These are phyloP conservation scores for Monosporascus cannonballus DNA, from an alignment of 2,329 filamentous ascomycete species.

Conservation along the genomic window DNA sequence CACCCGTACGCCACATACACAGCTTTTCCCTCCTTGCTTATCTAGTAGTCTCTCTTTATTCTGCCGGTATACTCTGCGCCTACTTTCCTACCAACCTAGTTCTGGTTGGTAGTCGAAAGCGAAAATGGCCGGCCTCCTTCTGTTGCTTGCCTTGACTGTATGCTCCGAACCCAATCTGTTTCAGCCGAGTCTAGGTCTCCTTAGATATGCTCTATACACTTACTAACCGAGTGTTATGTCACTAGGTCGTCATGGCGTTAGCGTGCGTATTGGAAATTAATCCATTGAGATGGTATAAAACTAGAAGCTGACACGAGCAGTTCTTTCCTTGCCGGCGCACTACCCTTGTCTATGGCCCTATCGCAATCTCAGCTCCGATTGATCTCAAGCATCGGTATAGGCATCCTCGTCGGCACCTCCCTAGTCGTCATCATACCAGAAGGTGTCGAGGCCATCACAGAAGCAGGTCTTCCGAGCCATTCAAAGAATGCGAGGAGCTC, in stretches of 20 bases:
- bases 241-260: conserved; percentile 30
- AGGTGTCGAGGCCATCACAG: conserved; percentile 85
- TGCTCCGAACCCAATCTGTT: conserved; percentile 1
- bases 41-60: too few relatives aligned
- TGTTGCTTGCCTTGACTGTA: conserved; percentile 30
- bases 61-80: neutral
- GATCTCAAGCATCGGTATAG: conserved; percentile 88
- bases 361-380: conserved; percentile 81
- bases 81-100: neutral
- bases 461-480: conserved; percentile 34
- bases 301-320: conserved; percentile 40
- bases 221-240: conserved; percentile 12
- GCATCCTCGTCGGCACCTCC: conserved; percentile 88
- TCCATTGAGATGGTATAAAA: conserved; percentile 3
- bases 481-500: conserved; percentile 16
- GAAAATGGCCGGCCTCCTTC: conserved; percentile 24
- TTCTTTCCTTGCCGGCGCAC: conserved; percentile 86
- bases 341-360: conserved; percentile 83
- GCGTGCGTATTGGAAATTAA: conserved; percentile 21
- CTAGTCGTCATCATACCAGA: conserved; percentile 97
- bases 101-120: conserved; percentile 16
- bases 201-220: neutral
- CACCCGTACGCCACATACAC: too few relatives aligned
- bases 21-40: too few relatives aligned
- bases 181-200: neutral